Base-by-base conservation (phyloP, 371 early-diverging fungal species). In the Apophysomyces variabilis region DNA sequence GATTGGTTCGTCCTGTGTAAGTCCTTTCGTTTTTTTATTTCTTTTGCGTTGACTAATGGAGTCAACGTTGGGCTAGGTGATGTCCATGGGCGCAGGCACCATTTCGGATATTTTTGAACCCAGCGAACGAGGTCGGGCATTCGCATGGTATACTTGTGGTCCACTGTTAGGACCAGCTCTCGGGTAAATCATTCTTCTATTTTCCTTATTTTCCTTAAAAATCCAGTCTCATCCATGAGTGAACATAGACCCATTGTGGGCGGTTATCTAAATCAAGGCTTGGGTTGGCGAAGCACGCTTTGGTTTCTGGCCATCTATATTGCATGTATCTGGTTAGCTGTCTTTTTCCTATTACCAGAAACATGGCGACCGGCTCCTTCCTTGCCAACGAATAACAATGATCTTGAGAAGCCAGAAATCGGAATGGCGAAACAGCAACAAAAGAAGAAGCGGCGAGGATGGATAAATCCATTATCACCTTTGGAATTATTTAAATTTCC, bases 211-310 rank as follows among this genome's bases (percentile, higher is more conserved):
- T 45, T 45, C 13, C 13, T n/a, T 45, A 26, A 26, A 26, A 2
- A n/a, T n/a, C 2, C 1, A 26, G 26, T 26, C 26, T 26, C 2
- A 26, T 26, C 2, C 26, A 26, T 26, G 26, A 2, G 26, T 26
- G 26, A n/a, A 26, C 2, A 4, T 67, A 76, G 79, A 12, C 80
- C 83, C 3, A 73, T 83, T 46, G 68, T 83, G 56, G 83, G 83
- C 13, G 83, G 83, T 7, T 77, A 76, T 41, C 60, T 83, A 4
- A 83, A 72, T 54, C 61, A 78, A 72, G 78, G 74, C 3, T 66
- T 79, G 11, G 83, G 83, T 5, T 83, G 83, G 83, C 75, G 75
- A 66, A 76, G 78, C 44, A 77, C 66, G 37, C 73, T 83, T 54
- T 72, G 71, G 68, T 78, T 76, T 38, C 38, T 83, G 37, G 60